phyloP scores from a whole-genome alignment of 495 filamentous ascomycete genomes.

The Tuber microsphaerosporum region DNA sequence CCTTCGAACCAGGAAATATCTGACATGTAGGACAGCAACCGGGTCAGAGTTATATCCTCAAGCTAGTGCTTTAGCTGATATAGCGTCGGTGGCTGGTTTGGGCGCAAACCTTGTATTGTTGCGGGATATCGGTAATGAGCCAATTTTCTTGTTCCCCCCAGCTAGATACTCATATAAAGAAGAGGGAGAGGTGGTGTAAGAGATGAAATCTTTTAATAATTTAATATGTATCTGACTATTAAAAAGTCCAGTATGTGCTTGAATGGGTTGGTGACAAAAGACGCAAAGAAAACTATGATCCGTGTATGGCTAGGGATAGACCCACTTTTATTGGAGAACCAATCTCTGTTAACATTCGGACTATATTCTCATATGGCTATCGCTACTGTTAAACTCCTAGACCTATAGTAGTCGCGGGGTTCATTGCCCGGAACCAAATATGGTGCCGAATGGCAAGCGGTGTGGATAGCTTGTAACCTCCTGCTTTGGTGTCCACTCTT shows the following conservation, averaged over 20 bases:
- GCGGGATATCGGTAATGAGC: not conserved
- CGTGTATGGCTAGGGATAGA: not conserved
- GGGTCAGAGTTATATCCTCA: not conserved
- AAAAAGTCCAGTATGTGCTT: not conserved
- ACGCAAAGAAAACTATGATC: not conserved
- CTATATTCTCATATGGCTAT: not conserved
- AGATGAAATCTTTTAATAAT: not conserved
- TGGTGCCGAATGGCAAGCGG: too few species aligned
- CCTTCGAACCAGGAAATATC: not conserved
- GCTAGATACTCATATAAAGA: not conserved
- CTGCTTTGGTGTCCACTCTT: too few species aligned
- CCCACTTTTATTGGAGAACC: not conserved
- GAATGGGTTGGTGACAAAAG: not conserved
- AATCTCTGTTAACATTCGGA: not conserved
- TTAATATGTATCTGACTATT: too few species aligned
- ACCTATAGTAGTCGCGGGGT: too few species aligned
- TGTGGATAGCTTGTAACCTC: too few species aligned
- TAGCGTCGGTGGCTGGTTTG: not conserved
- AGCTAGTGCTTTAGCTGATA: not conserved
- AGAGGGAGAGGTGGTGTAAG: not conserved
- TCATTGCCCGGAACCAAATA: too few species aligned
- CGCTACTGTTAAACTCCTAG: too few species aligned
- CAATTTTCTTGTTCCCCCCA: not conserved
- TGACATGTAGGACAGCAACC: not conserved
- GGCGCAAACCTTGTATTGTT: not conserved